Conservation (phyloP, 2,329 filamentous ascomycete species). For the Phaeophleospora eucalypticola region DNA sequence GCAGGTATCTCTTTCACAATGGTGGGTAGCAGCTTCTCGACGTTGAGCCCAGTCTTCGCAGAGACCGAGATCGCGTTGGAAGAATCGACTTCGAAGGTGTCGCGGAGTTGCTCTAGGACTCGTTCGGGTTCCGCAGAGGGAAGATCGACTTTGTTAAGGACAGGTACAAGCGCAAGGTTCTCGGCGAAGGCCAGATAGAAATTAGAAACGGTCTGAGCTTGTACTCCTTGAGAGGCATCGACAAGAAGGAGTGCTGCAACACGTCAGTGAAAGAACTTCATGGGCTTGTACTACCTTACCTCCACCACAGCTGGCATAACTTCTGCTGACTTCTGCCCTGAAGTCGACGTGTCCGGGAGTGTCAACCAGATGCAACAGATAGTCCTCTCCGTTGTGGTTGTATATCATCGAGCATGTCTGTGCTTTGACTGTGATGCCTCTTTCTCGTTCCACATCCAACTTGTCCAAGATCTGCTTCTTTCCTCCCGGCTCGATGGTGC, state of each 20-base stretch:
- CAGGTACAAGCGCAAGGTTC: constrained; percentile 77
- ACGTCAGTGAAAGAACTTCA: constrained; percentile 76
- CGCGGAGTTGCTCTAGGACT: constrained; percentile 79
- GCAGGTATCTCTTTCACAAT: constrained; percentile 82
- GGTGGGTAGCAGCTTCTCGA: constrained; percentile 74
- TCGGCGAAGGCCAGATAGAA: constrained; percentile 97
- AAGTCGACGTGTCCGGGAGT: constrained; percentile 98
- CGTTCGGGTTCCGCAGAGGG: constrained; percentile 81
- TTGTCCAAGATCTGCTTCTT: constrained; percentile 98
- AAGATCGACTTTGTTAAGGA: constrained; percentile 96
- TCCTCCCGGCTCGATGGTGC: constrained; percentile 77
- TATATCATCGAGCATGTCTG: constrained; percentile 99
- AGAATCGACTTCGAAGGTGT: constrained; percentile 81
- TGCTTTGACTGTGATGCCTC: constrained; percentile 97
- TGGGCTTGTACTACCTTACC: constrained; percentile 60
- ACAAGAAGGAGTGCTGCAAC: constrained; percentile 87
- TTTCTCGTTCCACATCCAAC: constrained; percentile 90
- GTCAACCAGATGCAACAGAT: constrained; percentile 90
- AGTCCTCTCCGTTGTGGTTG: constrained; percentile 78
- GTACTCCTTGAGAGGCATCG: constrained; percentile 92
- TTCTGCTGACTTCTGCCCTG: constrained; percentile 88
- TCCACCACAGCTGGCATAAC: constrained; percentile 93
- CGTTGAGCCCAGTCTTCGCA: constrained; percentile 89
- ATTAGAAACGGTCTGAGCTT: constrained; percentile 97
- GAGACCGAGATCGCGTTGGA: constrained; percentile 73